A percentile compares a stretch with the other conserved stretches of the same genome.
Evolutionary conservation across 257 asterid genomes (phyloP).

Genomic region (Cordia subcordata): DNA sequence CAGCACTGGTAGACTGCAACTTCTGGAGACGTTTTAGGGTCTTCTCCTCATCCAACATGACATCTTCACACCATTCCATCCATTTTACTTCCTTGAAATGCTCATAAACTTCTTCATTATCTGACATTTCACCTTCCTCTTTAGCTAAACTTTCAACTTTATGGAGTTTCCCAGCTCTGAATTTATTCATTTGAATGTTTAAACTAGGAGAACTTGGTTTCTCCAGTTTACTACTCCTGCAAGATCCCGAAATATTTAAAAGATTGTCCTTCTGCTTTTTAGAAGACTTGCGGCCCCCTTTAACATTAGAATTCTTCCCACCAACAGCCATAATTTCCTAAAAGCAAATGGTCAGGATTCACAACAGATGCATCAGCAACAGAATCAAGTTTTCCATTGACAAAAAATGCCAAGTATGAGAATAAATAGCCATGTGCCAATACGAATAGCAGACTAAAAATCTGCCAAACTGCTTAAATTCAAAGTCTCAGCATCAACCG

Average conservation of each 20-base stretch:
- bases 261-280: slow-evolving; percentile 64
- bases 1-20: slow-evolving; percentile 85
- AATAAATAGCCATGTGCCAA: no score
- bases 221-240: slow-evolving; percentile 53
- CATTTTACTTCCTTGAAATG: slow-evolving; percentile 97
- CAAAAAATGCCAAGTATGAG: not conserved
- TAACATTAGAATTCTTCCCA: slow-evolving; percentile 52
- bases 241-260: slow-evolving; percentile 20
- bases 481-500: no score
- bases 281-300: slow-evolving; percentile 64
- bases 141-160: slow-evolving; percentile 77
- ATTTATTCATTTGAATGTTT: slow-evolving; percentile 37
- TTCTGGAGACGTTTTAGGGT: slow-evolving; percentile 85
- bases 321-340: slow-evolving; percentile 89
- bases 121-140: slow-evolving; percentile 99
- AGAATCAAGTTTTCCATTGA: slow-evolving; percentile 3
- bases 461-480: no score
- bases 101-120: slow-evolving; percentile 85
- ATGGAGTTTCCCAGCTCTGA: slow-evolving; percentile 55
- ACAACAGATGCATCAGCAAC: slow-evolving; percentile 3
- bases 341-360: slow-evolving; percentile 18
- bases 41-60: slow-evolving; percentile 74
- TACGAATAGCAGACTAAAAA: no score
- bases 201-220: slow-evolving; percentile 48
- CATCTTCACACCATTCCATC: slow-evolving; percentile 99